Percentiles rank a stretch among this genome's conserved stretches.
These are phyloP conservation scores for Hypomyces rosellus DNA, from an alignment of 2,329 filamentous ascomycete species.

Conservation along the genomic window DNA sequence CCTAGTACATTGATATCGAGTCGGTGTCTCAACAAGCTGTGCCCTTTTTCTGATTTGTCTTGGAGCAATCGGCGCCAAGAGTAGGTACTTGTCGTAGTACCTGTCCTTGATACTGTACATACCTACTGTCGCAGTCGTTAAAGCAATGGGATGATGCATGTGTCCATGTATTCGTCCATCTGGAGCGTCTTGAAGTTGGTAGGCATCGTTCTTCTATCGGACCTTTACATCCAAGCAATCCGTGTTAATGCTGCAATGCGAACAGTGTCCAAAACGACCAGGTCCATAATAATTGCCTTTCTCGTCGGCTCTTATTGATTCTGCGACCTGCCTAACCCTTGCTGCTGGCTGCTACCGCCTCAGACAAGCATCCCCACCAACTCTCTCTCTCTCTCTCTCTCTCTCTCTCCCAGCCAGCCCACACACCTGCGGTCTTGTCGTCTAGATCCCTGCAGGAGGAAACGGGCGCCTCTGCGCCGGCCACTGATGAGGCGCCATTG, in stretches of 20 bases:
- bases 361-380: slow-evolving; percentile 8
- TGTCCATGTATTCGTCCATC: no score
- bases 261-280: no score
- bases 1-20: neutral
- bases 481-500: slow-evolving; percentile 13
- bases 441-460: slow-evolving; percentile 19
- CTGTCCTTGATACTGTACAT: no score
- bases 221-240: neutral
- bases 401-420: slow-evolving; percentile 3
- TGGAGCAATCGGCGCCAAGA: slow-evolving; percentile 8
- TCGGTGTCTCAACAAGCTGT: slow-evolving; percentile 2
- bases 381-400: neutral
- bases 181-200: neutral
- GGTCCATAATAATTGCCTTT: no score
- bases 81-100: neutral
- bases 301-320: neutral
- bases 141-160: no score
- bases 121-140: no score
- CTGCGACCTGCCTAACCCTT: slow-evolving; percentile 2
- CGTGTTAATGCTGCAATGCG: no score
- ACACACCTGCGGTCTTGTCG: slow-evolving; percentile 11
- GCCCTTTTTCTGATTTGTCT: slow-evolving; percentile 3
- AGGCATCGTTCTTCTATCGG: neutral
- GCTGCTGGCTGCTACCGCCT: slow-evolving; percentile 8
- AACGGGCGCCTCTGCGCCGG: slow-evolving; percentile 14